Conservation (phyloP, 2,329 filamentous ascomycete species). For the Microdochium paspali region DNA sequence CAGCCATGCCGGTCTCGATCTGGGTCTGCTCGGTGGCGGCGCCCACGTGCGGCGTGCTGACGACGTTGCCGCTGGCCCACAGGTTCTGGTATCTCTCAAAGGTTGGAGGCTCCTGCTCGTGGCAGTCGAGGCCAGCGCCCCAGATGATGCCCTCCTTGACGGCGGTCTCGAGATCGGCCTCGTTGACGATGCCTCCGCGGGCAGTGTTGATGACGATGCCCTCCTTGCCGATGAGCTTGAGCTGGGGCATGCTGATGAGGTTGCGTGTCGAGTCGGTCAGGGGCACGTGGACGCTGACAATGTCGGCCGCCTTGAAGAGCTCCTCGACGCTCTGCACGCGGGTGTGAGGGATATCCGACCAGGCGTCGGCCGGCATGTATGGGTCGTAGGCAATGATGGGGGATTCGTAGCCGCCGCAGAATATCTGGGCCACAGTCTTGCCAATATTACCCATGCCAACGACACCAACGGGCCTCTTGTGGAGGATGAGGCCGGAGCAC, state of each 20-base stretch:
- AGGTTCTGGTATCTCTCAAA: constrained; percentile 20
- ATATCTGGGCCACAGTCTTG: constrained; percentile 23
- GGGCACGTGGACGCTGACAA: constrained; percentile 27
- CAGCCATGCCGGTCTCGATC: constrained; percentile 17
- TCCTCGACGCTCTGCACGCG: constrained; percentile 20
- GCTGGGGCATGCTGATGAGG: constrained; percentile 19
- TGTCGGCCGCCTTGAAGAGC: constrained; percentile 19
- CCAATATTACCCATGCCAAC: constrained; percentile 30
- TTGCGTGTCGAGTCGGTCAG: constrained; percentile 20
- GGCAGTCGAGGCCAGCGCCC: constrained; percentile 29
- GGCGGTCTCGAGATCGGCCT: constrained; percentile 20
- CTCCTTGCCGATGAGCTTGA: constrained; percentile 24
- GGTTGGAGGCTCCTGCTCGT: constrained; percentile 27
- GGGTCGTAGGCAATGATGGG: constrained; percentile 26
- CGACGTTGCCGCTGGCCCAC: constrained; percentile 20
- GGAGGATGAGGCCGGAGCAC: constrained; percentile 26
- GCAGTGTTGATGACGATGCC: constrained; percentile 30
- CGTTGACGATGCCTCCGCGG: constrained; percentile 28
- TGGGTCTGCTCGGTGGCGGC: constrained; percentile 28
- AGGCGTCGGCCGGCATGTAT: constrained; percentile 19
- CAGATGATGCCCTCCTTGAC: constrained; percentile 23
- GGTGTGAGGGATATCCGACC: constrained; percentile 21
- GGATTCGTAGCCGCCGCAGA: constrained; percentile 23
- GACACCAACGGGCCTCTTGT: constrained; percentile 23
- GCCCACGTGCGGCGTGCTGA: constrained; percentile 35